A percentile compares a stretch with the other conserved stretches of the same genome.
Conservation (phyloP, 495 filamentous ascomycete genomes). For the Penicillium turbatum region DNA sequence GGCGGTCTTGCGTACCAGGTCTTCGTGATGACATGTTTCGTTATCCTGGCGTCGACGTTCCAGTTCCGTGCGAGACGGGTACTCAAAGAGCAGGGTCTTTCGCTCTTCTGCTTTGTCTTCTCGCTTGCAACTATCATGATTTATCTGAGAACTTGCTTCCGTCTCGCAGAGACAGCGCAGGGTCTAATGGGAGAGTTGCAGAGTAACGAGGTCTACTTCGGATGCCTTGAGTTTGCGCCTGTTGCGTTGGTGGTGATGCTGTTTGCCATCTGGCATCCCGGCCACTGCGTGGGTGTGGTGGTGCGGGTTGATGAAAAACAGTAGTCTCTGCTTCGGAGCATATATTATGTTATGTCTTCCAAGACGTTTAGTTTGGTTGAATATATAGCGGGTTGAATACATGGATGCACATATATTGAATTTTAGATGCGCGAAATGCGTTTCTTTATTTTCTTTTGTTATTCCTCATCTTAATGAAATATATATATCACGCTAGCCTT, state of each 20-base stretch:
- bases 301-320: neutral
- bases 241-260: slow-evolving; percentile 44
- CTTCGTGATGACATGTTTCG: slow-evolving; percentile 46
- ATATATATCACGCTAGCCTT: no score
- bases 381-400: no score
- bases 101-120: slow-evolving; percentile 20
- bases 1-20: slow-evolving; percentile 49
- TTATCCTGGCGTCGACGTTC: slow-evolving; percentile 30
- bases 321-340: neutral
- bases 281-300: slow-evolving; percentile 16
- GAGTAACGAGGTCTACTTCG: slow-evolving; percentile 49
- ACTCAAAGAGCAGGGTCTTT: slow-evolving; percentile 8
- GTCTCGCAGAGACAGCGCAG: slow-evolving; percentile 52
- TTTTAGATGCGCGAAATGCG: no score
- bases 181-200: slow-evolving; percentile 43
- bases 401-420: no score
- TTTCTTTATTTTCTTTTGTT: no score
- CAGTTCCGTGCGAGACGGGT: slow-evolving; percentile 14
- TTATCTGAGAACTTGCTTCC: slow-evolving; percentile 50
- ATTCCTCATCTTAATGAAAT: no score
- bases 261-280: slow-evolving; percentile 46
- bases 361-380: no score
- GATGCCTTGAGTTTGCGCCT: slow-evolving; percentile 49
- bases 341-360: neutral
- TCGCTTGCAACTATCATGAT: slow-evolving; percentile 42